A percentile compares a stretch with the other conserved stretches of the same genome.
Conservation (phyloP, 1,284 basidiomycete genomes). For the Ustilago cynodontis region DNA sequence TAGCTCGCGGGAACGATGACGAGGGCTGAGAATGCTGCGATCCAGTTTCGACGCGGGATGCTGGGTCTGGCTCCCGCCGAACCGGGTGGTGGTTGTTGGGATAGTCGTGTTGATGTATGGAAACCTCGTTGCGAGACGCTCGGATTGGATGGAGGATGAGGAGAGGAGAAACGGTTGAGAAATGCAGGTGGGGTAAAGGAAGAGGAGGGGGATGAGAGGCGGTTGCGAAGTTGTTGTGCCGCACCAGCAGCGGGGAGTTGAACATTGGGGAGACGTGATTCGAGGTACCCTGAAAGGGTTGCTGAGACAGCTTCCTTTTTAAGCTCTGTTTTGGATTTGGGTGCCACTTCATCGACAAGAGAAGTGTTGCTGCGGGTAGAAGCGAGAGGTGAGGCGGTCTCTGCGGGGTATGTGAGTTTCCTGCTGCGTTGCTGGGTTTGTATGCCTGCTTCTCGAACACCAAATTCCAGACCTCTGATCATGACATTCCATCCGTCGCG, state of each 20-base stretch:
- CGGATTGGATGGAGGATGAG: neutral
- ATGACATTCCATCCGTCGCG: constrained; percentile 49
- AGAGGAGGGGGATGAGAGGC: constrained; percentile 2
- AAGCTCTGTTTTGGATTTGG: constrained; percentile 13
- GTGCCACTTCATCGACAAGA: constrained; percentile 20
- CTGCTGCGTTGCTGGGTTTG: constrained; percentile 6
- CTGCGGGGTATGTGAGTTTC: neutral
- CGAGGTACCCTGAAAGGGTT: constrained; percentile 20
- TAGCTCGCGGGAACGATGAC: constrained; percentile 41
- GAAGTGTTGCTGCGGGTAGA: neutral
- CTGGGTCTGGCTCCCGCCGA: neutral
- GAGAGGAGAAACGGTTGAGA: constrained; percentile 19
- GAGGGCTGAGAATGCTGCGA: constrained; percentile 46
- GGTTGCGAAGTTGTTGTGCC: constrained; percentile 20
- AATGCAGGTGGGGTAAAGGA: constrained; percentile 7
- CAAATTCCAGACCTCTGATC: constrained; percentile 43
- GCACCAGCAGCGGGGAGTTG: constrained; percentile 1
- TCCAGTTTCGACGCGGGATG: constrained; percentile 40
- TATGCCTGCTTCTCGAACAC: constrained; percentile 39
- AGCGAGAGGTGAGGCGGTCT: neutral
- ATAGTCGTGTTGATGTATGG: constrained; percentile 7
- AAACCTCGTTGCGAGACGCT: constrained; percentile 3
- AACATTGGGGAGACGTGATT: constrained; percentile 13
- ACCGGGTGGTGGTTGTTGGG: neutral
- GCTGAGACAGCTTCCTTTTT: constrained; percentile 26